A percentile compares a stretch with the other conserved stretches of the same genome.
Conservation (phyloP, 2,329 filamentous ascomycete genomes). For the Zymoseptoria crescenta region DNA sequence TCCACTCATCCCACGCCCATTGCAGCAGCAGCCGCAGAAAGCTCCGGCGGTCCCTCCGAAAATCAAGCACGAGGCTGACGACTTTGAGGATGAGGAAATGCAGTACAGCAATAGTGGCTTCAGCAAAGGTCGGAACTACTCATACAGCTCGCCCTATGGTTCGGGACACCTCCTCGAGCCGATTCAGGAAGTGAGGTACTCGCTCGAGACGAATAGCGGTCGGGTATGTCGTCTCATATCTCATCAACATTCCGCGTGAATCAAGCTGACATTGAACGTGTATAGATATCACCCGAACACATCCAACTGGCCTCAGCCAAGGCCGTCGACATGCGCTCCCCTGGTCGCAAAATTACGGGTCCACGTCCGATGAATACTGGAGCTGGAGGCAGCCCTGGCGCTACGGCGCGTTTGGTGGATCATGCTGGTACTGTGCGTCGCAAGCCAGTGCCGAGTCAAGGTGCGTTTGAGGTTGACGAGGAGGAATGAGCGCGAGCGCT, state of each 20-base stretch:
- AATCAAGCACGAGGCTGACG: slow-evolving; percentile 15
- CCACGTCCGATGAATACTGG: slow-evolving; percentile 42
- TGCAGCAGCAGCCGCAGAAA: slow-evolving; percentile 24
- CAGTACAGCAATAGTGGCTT: slow-evolving; percentile 30
- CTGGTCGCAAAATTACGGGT: slow-evolving; percentile 40
- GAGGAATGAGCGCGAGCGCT: neutral
- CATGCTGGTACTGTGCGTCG: slow-evolving; percentile 19
- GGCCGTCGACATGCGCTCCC: slow-evolving; percentile 26
- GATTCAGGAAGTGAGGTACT: slow-evolving; percentile 46
- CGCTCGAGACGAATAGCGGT: slow-evolving; percentile 40
- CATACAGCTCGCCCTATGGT: slow-evolving; percentile 30
- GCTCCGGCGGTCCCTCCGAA: slow-evolving; percentile 18
- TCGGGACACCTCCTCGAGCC: slow-evolving; percentile 38
- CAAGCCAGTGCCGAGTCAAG: slow-evolving; percentile 24
- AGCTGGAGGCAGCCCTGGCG: slow-evolving; percentile 18
- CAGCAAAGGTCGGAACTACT: slow-evolving; percentile 22
- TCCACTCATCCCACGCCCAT: slow-evolving; percentile 45
- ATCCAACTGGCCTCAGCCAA: slow-evolving; percentile 18
- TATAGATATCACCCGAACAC: slow-evolving; percentile 25
- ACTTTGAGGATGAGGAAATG: slow-evolving; percentile 23
- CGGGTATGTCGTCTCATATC: slow-evolving; percentile 15
- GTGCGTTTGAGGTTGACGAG: slow-evolving; percentile 5
- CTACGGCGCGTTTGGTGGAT: slow-evolving; percentile 2
- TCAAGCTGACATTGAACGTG: neutral
- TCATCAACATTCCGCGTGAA: neutral